Conservation (phyloP, 495 filamentous ascomycete genomes). For the Aspergillus olivimuriae region DNA sequence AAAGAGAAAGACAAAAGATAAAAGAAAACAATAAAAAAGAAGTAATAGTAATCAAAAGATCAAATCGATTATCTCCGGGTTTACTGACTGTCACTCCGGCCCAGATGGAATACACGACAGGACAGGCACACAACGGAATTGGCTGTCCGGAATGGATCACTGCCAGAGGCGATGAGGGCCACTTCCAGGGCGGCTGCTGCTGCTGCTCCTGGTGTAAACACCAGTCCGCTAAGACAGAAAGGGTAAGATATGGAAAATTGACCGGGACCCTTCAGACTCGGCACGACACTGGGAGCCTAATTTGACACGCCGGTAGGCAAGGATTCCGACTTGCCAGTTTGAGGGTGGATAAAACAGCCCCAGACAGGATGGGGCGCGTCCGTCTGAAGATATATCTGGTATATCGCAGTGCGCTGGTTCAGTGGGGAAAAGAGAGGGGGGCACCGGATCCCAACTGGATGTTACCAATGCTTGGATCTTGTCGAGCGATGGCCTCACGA, state of each 20-base stretch:
- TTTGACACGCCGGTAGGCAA: neutral
- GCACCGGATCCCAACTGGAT: neutral
- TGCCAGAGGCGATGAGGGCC: neutral
- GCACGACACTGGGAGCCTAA: neutral
- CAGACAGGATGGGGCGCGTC: no score
- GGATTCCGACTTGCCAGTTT: no score
- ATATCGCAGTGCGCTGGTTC: neutral
- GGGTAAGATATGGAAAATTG: slow-evolving; percentile 8
- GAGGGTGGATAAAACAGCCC: no score
- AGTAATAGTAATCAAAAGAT: neutral
- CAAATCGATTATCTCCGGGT: neutral
- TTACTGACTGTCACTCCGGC: no score
- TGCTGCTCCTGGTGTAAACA: neutral
- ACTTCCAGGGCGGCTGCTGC: neutral
- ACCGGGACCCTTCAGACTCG: slow-evolving; percentile 1
- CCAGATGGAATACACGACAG: no score
- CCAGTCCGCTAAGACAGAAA: slow-evolving; percentile 1
- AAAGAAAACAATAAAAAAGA: neutral
- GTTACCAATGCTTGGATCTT: neutral
- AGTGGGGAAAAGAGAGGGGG: neutral
- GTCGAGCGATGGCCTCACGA: neutral
- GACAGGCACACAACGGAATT: no score
- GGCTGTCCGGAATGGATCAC: neutral
- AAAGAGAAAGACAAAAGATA: neutral
- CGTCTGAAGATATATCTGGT: no score